A percentile compares a stretch with the other conserved stretches of the same genome.
These are phyloP conservation scores for Plasmodium gonderi DNA, from an alignment of 169 alveolate genomes.

Conservation along the genomic window DNA sequence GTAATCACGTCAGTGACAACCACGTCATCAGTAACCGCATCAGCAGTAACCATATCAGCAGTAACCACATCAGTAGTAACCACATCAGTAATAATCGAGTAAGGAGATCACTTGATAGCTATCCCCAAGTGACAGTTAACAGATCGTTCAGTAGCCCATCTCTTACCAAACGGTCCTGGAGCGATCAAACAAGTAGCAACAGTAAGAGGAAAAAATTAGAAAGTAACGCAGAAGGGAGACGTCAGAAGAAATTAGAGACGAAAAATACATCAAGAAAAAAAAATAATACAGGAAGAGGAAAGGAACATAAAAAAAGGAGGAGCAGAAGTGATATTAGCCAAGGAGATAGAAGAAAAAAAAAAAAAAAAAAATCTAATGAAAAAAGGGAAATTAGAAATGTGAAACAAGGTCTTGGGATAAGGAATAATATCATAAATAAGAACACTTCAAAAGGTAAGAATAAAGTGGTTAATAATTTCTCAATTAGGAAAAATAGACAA, in stretches of 20 bases:
- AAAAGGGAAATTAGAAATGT: neutral
- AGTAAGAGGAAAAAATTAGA: neutral
- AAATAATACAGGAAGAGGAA: neutral
- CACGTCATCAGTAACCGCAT: neutral
- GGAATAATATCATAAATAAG: neutral
- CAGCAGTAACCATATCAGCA: neutral
- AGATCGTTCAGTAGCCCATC: neutral
- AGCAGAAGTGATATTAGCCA: neutral
- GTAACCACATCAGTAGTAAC: neutral
- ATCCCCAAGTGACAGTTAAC: neutral
- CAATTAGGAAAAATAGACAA: neutral
- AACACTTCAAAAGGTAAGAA: neutral
- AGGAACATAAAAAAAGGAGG: neutral
- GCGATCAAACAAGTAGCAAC: neutral
- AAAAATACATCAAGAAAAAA: neutral
- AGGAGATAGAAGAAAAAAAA: neutral
- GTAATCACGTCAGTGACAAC: neutral
- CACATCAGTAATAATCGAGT: neutral
- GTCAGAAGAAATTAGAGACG: neutral
- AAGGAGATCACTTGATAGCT: too few species aligned
- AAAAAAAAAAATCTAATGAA: neutral
- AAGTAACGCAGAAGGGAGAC: neutral
- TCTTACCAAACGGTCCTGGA: neutral
- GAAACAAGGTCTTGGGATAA: neutral
- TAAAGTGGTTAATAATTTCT: neutral